Evolutionary conservation across 441 rosid genomes (phyloP).

Genomic region (Pelargonium fulgidum): DNA sequence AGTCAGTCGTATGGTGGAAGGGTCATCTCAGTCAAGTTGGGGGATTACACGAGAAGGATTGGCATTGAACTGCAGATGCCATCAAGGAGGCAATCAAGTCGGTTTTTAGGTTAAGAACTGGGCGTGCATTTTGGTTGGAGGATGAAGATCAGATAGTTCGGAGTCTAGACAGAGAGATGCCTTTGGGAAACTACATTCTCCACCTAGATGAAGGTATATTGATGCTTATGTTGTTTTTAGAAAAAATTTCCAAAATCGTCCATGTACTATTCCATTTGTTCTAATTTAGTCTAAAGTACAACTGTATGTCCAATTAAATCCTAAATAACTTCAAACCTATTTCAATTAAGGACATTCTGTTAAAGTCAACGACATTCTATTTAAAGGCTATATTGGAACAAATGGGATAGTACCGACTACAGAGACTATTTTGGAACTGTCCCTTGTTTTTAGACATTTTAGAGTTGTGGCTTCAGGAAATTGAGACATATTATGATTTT

Average conservation of each 20-base stretch:
- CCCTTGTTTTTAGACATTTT: too few relatives aligned
- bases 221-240: background rate
- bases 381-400: too few relatives aligned
- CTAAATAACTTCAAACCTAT: too few relatives aligned
- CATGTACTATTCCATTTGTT: background rate
- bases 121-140: slow-evolving; percentile 92
- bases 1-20: slow-evolving; percentile 65
- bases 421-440: too few relatives aligned
- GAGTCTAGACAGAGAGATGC: slow-evolving; percentile 89
- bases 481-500: too few relatives aligned
- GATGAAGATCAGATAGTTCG: slow-evolving; percentile 84
- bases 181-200: slow-evolving; percentile 74
- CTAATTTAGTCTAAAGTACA: background rate
- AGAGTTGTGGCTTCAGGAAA: too few relatives aligned
- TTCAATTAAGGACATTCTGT: too few relatives aligned
- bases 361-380: too few relatives aligned
- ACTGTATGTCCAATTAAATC: too few relatives aligned
- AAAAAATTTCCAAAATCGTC: background rate
- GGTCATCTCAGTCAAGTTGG: slow-evolving; percentile 81
- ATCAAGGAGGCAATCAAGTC: slow-evolving; percentile 82
- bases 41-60: slow-evolving; percentile 80
- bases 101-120: slow-evolving; percentile 75
- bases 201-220: slow-evolving; percentile 81
- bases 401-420: too few relatives aligned
- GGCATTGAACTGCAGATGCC: slow-evolving; percentile 79